These are phyloP conservation scores for Mucor indicus DNA, from an alignment of 371 early-diverging fungal genomes.

Conservation along the genomic window DNA sequence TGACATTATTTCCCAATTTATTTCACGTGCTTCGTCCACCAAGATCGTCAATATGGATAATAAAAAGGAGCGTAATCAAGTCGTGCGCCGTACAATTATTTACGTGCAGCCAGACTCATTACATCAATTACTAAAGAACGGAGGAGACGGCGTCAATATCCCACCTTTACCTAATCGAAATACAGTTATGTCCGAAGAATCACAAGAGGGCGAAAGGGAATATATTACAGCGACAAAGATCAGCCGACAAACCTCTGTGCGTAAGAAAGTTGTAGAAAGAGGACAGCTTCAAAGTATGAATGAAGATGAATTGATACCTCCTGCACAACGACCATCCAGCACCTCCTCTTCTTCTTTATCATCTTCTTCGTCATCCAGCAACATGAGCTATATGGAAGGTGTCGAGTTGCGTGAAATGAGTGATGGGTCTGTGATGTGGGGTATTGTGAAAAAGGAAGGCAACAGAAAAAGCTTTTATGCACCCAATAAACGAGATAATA, in stretches of 20 bases:
- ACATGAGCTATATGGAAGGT: constrained; percentile 22
- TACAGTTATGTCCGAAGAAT: no score
- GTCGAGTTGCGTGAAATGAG: constrained; percentile 50
- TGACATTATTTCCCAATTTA: constrained; percentile 13
- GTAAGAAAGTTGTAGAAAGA: constrained; percentile 18
- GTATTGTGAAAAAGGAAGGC: constrained; percentile 36
- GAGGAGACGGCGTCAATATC: constrained; percentile 1
- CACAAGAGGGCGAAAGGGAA: no score
- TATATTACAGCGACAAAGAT: constrained; percentile 24
- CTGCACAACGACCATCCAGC: no score
- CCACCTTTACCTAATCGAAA: no score
- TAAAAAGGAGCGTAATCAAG: no score
- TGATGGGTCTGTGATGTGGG: constrained; percentile 47
- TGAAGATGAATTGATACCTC: not conserved
- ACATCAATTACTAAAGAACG: constrained; percentile 12
- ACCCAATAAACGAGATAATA: constrained; percentile 6
- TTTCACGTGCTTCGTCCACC: constrained; percentile 10
- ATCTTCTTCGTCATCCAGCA: not conserved
- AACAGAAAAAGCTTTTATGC: constrained; percentile 30
- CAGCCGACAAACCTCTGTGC: constrained; percentile 23
- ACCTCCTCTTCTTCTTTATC: no score
- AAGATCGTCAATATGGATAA: constrained; percentile 24
- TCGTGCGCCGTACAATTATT: constrained; percentile 46
- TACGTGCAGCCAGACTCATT: constrained; percentile 46
- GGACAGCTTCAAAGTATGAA: not conserved